These are phyloP conservation scores for Claviceps pazoutovae DNA, from an alignment of 2,329 filamentous ascomycete genomes.

Conservation along the genomic window DNA sequence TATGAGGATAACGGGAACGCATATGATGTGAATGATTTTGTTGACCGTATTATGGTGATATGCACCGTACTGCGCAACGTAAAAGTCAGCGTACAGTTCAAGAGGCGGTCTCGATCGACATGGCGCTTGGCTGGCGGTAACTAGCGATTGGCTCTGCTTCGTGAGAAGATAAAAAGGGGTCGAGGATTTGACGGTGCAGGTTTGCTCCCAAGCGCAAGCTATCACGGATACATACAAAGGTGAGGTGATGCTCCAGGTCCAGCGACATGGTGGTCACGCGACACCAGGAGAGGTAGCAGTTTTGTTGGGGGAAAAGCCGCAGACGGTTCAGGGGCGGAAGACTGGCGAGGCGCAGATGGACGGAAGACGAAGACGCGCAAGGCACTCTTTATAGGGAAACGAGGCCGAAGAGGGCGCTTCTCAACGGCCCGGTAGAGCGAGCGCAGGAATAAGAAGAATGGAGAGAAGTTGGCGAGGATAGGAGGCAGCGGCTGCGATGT, in stretches of 20 bases:
- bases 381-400: neutral
- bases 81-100: slow-evolving; percentile 1
- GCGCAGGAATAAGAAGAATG: slow-evolving; percentile 1
- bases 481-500: neutral
- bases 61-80: slow-evolving; percentile 53
- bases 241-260: slow-evolving; percentile 68
- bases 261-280: slow-evolving; percentile 40
- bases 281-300: neutral
- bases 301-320: neutral
- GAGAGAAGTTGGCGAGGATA: neutral
- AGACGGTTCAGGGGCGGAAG: neutral
- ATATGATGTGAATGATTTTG: slow-evolving; percentile 64
- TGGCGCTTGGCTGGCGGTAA: neutral
- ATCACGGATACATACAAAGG: slow-evolving; percentile 42
- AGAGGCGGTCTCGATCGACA: neutral
- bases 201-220: neutral
- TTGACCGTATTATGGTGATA: slow-evolving; percentile 73
- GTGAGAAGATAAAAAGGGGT: neutral
- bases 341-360: neutral
- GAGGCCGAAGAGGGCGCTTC: neutral
- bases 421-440: neutral
- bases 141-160: neutral
- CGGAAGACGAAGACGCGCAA: neutral
- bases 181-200: neutral
- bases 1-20: slow-evolving; percentile 62